phyloP scores from a whole-genome alignment of 2,329 filamentous ascomycete species.

The Domatiomyces catenatus region DNA sequence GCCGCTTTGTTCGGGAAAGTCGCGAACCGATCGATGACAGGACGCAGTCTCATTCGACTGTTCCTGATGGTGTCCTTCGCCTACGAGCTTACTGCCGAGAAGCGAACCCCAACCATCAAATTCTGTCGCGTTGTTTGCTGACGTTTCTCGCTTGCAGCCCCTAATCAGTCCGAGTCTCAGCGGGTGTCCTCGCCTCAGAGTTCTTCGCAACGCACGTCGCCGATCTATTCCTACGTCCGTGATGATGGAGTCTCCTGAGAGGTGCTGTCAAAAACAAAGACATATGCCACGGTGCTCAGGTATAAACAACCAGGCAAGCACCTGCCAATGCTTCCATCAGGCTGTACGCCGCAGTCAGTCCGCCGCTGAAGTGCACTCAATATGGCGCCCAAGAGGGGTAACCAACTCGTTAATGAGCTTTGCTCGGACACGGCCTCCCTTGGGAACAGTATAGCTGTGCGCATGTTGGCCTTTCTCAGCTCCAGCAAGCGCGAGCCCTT shows the following conservation, averaged over 20 bases:
- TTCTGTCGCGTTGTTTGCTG: neutral
- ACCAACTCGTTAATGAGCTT: conserved; percentile 32
- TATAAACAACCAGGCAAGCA: neutral
- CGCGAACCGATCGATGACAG: neutral
- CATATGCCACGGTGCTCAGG: neutral
- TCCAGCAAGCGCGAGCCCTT: conserved; percentile 39
- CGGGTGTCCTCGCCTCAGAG: neutral
- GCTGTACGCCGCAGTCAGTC: neutral
- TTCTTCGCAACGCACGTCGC: neutral
- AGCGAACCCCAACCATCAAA: neutral
- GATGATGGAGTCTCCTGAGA: neutral
- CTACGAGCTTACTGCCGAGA: neutral
- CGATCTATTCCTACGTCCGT: neutral
- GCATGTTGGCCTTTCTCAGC: conserved; percentile 48
- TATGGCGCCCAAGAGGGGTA: conserved; percentile 12
- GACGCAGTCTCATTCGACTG: neutral
- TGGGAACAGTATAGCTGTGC: conserved; percentile 49
- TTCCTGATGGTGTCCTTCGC: neutral
- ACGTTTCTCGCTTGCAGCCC: neutral
- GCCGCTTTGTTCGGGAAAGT: neutral
- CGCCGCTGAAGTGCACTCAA: neutral
- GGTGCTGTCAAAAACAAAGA: neutral
- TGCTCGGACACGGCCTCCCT: conserved; percentile 44
- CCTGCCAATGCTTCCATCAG: neutral
- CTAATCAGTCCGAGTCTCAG: neutral